Conservation (phyloP, 2,329 filamentous ascomycete genomes). For the Trichoderma lentiforme region DNA sequence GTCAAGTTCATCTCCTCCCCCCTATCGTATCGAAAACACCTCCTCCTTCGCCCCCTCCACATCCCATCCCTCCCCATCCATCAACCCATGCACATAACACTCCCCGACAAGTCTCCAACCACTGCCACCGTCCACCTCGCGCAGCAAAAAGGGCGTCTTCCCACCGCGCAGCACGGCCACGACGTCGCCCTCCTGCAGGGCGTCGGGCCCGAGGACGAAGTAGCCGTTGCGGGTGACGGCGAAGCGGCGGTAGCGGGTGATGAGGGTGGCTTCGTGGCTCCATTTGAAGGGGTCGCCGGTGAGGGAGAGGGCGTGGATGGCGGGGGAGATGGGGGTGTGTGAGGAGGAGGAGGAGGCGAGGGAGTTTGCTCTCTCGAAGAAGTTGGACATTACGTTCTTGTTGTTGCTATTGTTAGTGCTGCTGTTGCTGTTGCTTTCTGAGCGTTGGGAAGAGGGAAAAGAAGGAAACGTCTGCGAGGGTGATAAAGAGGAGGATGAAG, state of each 20-base stretch:
- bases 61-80: slow-evolving; percentile 34
- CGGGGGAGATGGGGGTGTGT: slow-evolving; percentile 20
- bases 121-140: slow-evolving; percentile 12
- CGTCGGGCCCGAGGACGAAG: slow-evolving; percentile 34
- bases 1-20: neutral
- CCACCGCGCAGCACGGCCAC: slow-evolving; percentile 35
- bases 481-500: neutral
- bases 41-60: slow-evolving; percentile 26
- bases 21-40: slow-evolving; percentile 28
- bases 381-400: neutral
- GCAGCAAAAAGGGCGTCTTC: slow-evolving; percentile 32
- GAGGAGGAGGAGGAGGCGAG: neutral
- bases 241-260: slow-evolving; percentile 34
- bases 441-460: neutral
- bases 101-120: slow-evolving; percentile 34
- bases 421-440: neutral
- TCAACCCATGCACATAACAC: slow-evolving; percentile 38
- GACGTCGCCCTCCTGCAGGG: slow-evolving; percentile 30
- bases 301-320: slow-evolving; percentile 27
- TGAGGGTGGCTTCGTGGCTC: slow-evolving; percentile 35
- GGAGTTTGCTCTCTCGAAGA: slow-evolving; percentile 11
- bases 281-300: slow-evolving; percentile 33
- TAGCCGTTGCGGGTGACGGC: slow-evolving; percentile 31
- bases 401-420: neutral
- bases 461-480: neutral